Evolutionary conservation across 2,329 filamentous ascomycete species (phyloP), one percentile per base, ranked within the genome.

Genomic region (Drechslera avenae): DNA sequence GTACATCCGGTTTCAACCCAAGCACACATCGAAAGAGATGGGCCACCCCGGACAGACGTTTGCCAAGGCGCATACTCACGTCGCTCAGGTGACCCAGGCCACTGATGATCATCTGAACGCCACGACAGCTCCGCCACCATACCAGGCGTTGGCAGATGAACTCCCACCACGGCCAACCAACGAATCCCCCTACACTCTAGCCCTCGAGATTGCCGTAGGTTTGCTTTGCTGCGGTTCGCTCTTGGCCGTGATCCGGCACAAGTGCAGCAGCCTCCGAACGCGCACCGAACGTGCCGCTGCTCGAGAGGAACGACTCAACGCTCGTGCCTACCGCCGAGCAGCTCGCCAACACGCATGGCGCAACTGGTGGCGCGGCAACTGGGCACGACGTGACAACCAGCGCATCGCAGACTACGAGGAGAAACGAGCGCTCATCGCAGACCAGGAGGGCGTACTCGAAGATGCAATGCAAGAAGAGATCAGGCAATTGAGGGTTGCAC

Each of bases 261-360:
- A 78, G 55, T 83, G 76, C 53, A 76, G 78, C 57, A 78, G 78
- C 43, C 74, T 77, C 18, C 77, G 80, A 26, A 77, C 75, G 23
- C 77, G 78, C 50, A 79, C 78, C 10, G 82, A 84, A 50, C 75
- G 81, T 19, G 76, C 79, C 7, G 80, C 82, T 13, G 73, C 77
- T 35, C 76, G 76, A 12, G 82, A 85, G 70, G 81, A 85, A 66
- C 76, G 81, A 42, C 73, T 76, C 23, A 80, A 78, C 21, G 79
- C 74, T 9, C 74, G 77, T 10, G 75, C 79, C 6, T 85, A 85
- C 59, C 77, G 77, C 35, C 75, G 78, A 26, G 81, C 82, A 23
- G 82, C 82, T 16, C 76, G 80, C 17, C 72, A 77, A 23, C 79
- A 81, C 39, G 74, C 76, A 33, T 78, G 79, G 73, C 73, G 75